Evolutionary conservation across 2,329 filamentous ascomycete genomes (phyloP), one percentile per base, ranked within the genome.

Genomic region (Diaporthe citri): DNA sequence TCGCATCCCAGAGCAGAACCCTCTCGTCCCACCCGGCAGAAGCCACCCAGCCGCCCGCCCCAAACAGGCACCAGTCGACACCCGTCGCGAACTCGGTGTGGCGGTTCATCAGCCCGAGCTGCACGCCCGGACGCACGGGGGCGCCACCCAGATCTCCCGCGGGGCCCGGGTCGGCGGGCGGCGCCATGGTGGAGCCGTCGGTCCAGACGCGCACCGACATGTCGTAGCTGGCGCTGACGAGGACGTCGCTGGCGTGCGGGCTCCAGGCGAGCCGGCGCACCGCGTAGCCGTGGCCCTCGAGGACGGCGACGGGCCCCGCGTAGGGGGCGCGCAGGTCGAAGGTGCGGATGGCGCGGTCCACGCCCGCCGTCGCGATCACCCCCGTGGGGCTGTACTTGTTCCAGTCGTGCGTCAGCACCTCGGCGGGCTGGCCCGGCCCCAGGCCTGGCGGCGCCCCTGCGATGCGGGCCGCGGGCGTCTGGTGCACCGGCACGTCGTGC

Each of bases 61-160:
- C 97, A 83, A 99, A 99, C 59, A 99, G 84, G 85, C 97, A 99
- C 97, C 97, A 99, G 83, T 99, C 97, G 0, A 98, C 94, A 10
- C 97, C 97, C 4, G 95, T 98, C 13, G 94, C 95, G 80, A 99
- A 99, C 85, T 99, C 97, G 0, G 96, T 98, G 83, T 99, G 97
- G 25, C 92, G 87, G 74, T 94, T 95, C 96, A 99, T 98, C 52
- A 95, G 85, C 4, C 95, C 96, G 79, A 98, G 86, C 83, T 98
- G 93, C 34, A 89, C 86, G 1, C 94, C 95, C 55, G 91, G 85
- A 12, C 87, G 83, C 1, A 86, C 83, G 0, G 84, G 81, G 73
- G 67, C 72, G 81, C 83, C 62, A 82, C 85, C 36, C 20, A 25
- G 25, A 22, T n/a, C 70, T 0, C 55, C 70, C 9, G 43, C 70